Base-by-base conservation (phyloP, 108 stramenopile genomes). In the Cafeteria roenbergensis region DNA sequence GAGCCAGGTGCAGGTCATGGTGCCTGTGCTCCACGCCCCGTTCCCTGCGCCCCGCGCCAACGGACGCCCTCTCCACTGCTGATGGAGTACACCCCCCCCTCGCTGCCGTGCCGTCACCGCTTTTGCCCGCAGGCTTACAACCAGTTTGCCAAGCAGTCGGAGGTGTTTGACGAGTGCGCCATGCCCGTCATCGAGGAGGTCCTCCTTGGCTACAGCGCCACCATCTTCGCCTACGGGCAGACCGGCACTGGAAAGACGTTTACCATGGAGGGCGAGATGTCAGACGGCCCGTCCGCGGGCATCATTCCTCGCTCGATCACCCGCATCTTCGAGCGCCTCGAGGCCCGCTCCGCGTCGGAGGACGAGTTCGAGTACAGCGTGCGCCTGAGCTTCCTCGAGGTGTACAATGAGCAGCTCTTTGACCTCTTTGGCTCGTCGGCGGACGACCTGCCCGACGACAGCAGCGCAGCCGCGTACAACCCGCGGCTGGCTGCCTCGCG, bases 181-280 rank as follows among this genome's bases (percentile, higher is more conserved):
- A 34, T 34, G 52, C 82, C 82, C 27, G 79, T 82, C 57, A 77
- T 83, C n/a, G 78, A 78, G 1, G 82, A 83, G 64, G 74, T 81
- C 57, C 78, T 83, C 22, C 72, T 63, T 27, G 82, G 82, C 26
- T 82, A 73, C 78, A 79, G 75, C 69, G 76, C 75, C 63, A 82
- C 82, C 26, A 73, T 81, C 9, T 82, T 81, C 38, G 80, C 80
- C 20, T 77, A 79, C 38, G 78, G 78, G 8, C 80, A 79, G 37
- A 79, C 78, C 21, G 80, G 78, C 52, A 79, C 78, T 14, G 78
- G 80, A 34, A 82, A 82, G 73, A 82, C 80, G 33, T 73, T 20
- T 31, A 71, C 80, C 48, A 83, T 83, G 80, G 82, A 83, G 70
- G 82, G 82, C 35, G 78, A 74, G 32, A 64, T 83, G 38, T 36